Evolutionary conservation across 129 eudicot species (phyloP).

Genomic region (Daucus carota): DH1_v3.0 NC_030385.2:4408501-4409000

Average conservation of each 20-base stretch:
- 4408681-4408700: neutral
- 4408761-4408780: no score
- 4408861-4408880: neutral
- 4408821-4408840: no score
- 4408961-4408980: conserved; percentile 3
- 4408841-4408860: conserved; percentile 1
- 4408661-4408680: neutral
- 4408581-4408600: neutral
- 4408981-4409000: neutral
- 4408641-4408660: neutral
- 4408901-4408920: conserved; percentile 8
- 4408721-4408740: no score
- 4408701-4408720: conserved; percentile 9
- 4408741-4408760: no score
- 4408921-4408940: neutral
- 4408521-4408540: neutral
- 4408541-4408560: neutral
- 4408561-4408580: neutral
- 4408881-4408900: conserved; percentile 2
- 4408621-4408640: neutral
- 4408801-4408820: no score
- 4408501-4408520: neutral
- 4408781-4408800: no score
- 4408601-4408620: neutral
- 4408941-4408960: conserved; percentile 14